These are phyloP conservation scores for Cladosporium oxysporum DNA, from an alignment of 2,329 filamentous ascomycete species.

Conservation along the genomic window DNA sequence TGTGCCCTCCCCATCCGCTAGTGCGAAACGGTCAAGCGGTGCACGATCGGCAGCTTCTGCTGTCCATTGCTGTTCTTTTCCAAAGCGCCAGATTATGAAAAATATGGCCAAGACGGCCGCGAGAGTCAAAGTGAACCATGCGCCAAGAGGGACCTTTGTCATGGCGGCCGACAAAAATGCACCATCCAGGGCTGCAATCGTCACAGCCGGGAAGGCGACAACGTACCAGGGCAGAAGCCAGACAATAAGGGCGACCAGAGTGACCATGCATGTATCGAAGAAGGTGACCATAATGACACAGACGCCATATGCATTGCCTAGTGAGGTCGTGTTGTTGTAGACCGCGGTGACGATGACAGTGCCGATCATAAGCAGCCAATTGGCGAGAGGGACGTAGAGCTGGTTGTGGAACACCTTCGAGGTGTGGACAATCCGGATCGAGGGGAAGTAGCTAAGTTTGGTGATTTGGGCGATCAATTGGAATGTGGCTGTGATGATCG, in stretches of 20 bases:
- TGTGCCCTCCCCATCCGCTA: conserved; percentile 36
- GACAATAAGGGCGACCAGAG: conserved; percentile 69
- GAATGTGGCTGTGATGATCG: conserved; percentile 75
- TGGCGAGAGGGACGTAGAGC: conserved; percentile 73
- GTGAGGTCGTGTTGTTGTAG: conserved; percentile 60
- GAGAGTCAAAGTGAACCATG: conserved; percentile 74
- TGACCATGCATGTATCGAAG: conserved; percentile 73
- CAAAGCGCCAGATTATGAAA: conserved; percentile 76
- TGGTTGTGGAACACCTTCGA: conserved; percentile 71
- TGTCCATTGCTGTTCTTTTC: conserved; percentile 75
- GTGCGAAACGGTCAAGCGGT: conserved; percentile 50
- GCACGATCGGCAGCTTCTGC: conserved; percentile 66
- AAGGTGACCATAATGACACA: conserved; percentile 81
- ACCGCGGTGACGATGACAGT: conserved; percentile 65
- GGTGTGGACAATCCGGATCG: conserved; percentile 72
- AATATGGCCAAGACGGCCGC: conserved; percentile 62
- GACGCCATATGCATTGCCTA: conserved; percentile 73
- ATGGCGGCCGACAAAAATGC: conserved; percentile 70
- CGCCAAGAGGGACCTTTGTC: conserved; percentile 72
- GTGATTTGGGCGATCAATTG: conserved; percentile 68
- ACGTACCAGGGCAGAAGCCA: conserved; percentile 65
- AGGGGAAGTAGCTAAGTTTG: conserved; percentile 72
- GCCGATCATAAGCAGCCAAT: conserved; percentile 76
- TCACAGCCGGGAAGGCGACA: conserved; percentile 63
- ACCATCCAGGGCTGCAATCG: conserved; percentile 68